phyloP scores from a whole-genome alignment of 768 basidiomycete species.

The Boletales sp. region DNA sequence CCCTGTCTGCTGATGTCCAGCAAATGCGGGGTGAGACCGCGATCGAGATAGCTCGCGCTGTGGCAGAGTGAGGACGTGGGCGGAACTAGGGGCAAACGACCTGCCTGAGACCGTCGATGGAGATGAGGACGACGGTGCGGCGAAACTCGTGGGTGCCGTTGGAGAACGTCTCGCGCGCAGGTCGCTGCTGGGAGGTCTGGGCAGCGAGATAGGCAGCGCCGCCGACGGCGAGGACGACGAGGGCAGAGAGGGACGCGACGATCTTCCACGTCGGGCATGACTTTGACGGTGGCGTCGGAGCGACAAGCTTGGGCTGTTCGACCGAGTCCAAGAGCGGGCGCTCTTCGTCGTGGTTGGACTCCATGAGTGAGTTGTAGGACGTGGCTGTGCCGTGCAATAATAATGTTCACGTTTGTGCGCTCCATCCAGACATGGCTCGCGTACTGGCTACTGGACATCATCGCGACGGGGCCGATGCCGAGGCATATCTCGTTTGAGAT shows the following conservation, averaged over 20 bases:
- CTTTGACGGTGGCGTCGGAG: neutral
- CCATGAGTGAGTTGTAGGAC: neutral
- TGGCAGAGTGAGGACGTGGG: slow-evolving; percentile 3
- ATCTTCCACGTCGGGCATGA: slow-evolving; percentile 5
- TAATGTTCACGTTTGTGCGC: slow-evolving; percentile 6
- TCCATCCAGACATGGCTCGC: slow-evolving; percentile 21
- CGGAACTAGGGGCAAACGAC: neutral
- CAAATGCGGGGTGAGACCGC: slow-evolving; percentile 81
- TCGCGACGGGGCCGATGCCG: slow-evolving; percentile 83
- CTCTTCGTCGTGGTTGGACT: slow-evolving; percentile 20
- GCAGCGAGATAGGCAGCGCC: slow-evolving; percentile 9
- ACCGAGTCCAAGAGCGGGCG: slow-evolving; percentile 20
- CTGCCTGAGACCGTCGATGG: slow-evolving; percentile 83
- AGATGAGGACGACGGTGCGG: slow-evolving; percentile 78
- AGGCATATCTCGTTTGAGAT: slow-evolving; percentile 92
- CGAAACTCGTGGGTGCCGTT: slow-evolving; percentile 85
- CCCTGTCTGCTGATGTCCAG: slow-evolving; percentile 78
- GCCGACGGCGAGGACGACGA: slow-evolving; percentile 14
- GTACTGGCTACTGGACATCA: slow-evolving; percentile 55
- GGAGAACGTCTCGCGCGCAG: slow-evolving; percentile 34
- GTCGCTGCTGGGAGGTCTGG: neutral
- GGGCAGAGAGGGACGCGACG: slow-evolving; percentile 7
- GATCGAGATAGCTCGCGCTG: slow-evolving; percentile 85
- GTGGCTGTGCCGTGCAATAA: slow-evolving; percentile 21
- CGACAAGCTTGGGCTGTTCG: slow-evolving; percentile 2